A percentile compares a stretch with the other conserved stretches of the same genome.
Evolutionary conservation across 768 basidiomycete genomes (phyloP).

Genomic region (Boletus rubroflammeus): DNA sequence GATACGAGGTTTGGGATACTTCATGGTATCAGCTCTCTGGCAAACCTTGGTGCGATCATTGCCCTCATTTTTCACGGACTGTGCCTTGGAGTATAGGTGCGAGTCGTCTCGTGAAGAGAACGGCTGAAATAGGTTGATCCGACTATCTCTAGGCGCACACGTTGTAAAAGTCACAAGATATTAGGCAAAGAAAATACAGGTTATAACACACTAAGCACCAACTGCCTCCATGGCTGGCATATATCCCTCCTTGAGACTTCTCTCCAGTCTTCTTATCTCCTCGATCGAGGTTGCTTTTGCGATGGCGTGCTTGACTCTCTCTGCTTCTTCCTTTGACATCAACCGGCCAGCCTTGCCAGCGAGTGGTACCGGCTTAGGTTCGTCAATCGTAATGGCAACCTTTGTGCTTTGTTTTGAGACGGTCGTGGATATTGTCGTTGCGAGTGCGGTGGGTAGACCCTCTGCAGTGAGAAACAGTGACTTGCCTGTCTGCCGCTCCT

Average conservation of each 20-base stretch:
- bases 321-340: constrained; percentile 89
- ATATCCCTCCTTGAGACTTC: constrained; percentile 80
- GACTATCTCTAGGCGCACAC: background rate
- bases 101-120: constrained; percentile 28
- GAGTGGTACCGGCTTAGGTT: constrained; percentile 59
- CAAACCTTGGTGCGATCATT: constrained; percentile 59
- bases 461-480: constrained; percentile 79
- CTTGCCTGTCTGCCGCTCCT: constrained; percentile 80
- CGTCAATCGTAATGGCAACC: constrained; percentile 62
- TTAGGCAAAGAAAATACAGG: constrained; percentile 32
- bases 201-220: constrained; percentile 54
- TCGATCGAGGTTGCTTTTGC: constrained; percentile 88
- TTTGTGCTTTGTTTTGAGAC: constrained; percentile 68
- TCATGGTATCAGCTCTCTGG: constrained; percentile 67
- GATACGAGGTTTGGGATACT: constrained; percentile 62
- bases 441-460: constrained; percentile 72
- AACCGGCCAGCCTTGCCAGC: constrained; percentile 75
- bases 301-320: constrained; percentile 82
- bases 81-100: constrained; percentile 53
- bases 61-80: constrained; percentile 65
- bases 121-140: background rate
- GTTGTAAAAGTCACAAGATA: constrained; percentile 9
- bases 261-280: constrained; percentile 80
- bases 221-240: constrained; percentile 74
- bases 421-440: constrained; percentile 71